Evolutionary conservation across 1,139 yeast genomes (phyloP).

Genomic region (Suhomyces atakaporum): DNA sequence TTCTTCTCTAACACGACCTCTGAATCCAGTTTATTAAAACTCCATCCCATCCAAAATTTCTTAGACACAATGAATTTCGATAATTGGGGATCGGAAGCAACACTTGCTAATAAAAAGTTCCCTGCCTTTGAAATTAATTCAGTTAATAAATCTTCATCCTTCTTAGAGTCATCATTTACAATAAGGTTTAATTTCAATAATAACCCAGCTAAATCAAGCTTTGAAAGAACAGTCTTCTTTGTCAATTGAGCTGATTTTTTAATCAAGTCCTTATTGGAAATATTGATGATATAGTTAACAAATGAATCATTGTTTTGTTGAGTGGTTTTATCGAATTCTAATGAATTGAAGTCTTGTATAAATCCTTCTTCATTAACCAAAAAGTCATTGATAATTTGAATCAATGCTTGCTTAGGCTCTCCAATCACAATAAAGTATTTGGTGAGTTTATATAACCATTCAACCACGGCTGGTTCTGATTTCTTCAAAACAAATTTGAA

Average conservation of each 20-base stretch:
- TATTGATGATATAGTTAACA: constrained; percentile 25
- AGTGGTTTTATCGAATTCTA: constrained; percentile 5
- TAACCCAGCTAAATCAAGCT: constrained; percentile 50
- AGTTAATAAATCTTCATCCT: constrained; percentile 18
- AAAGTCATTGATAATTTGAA: constrained; percentile 26
- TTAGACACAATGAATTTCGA: constrained; percentile 21
- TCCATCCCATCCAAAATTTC: constrained; percentile 19
- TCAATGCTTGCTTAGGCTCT: constrained; percentile 46
- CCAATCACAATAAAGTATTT: constrained; percentile 53
- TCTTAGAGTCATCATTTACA: constrained; percentile 21
- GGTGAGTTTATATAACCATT: constrained; percentile 56
- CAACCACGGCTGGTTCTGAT: constrained; percentile 14
- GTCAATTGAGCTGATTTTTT: constrained; percentile 10
- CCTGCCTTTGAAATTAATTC: constrained; percentile 40
- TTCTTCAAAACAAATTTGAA: constrained; percentile 49
- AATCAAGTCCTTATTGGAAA: constrained; percentile 23
- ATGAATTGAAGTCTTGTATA: constrained; percentile 2
- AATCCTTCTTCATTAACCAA: constrained; percentile 10
- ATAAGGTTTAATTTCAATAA: constrained; percentile 38
- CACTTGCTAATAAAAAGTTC: constrained; percentile 33
- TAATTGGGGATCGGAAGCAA: constrained; percentile 16
- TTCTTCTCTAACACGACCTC: constrained; percentile 14
- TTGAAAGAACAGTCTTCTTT: constrained; percentile 14
- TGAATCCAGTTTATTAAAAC: constrained; percentile 8
- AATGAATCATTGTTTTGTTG: constrained; percentile 15